A percentile compares a stretch with the other conserved stretches of the same genome.
These are phyloP conservation scores for Amauroascus niger DNA, from an alignment of 2,329 filamentous ascomycete genomes.

Conservation along the genomic window DNA sequence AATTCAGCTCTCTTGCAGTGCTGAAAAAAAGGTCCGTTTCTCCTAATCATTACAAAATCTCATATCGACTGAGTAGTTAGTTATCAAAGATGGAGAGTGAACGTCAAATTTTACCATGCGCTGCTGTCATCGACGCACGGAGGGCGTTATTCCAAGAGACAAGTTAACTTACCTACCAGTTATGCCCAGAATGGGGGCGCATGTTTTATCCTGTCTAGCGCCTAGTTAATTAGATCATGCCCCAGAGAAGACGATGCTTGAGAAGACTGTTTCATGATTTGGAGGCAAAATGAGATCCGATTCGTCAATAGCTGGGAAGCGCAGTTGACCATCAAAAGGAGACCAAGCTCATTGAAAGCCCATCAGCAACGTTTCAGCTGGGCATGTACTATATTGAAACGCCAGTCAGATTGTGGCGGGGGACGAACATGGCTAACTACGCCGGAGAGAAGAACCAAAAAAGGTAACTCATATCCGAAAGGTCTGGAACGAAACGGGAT, in stretches of 20 bases:
- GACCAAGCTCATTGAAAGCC: not conserved
- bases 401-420: slow-evolving; percentile 32
- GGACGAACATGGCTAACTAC: slow-evolving; percentile 76
- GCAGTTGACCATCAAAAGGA: not conserved
- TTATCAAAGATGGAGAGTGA: no score
- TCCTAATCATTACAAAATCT: no score
- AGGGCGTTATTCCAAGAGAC: no score
- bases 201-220: not conserved
- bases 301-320: not conserved
- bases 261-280: not conserved
- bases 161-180: no score
- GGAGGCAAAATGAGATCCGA: not conserved
- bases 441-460: slow-evolving; percentile 54
- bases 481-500: slow-evolving; percentile 45
- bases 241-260: not conserved
- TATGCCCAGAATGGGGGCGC: no score
- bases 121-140: no score
- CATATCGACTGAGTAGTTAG: no score
- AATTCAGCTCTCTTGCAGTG: no score
- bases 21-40: no score
- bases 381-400: not conserved
- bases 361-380: not conserved
- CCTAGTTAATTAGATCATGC: not conserved
- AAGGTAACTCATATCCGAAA: slow-evolving; percentile 47
- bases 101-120: no score